Evolutionary conservation across 768 basidiomycete genomes (phyloP).

Genomic region (Chiua virens): DNA sequence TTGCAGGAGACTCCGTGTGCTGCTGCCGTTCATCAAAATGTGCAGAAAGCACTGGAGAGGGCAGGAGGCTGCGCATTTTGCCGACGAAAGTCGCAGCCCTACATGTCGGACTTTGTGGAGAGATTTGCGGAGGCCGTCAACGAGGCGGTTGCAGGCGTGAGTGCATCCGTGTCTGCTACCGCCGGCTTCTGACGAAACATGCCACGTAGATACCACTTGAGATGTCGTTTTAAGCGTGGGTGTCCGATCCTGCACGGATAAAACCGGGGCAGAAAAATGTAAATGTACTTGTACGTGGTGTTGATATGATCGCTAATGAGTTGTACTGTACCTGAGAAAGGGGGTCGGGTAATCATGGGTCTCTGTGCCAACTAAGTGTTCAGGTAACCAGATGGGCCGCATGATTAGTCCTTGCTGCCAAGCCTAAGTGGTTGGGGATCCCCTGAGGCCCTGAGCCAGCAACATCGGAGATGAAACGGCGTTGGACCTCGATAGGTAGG

Average conservation of each 20-base stretch:
- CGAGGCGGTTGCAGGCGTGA: conserved; percentile 18
- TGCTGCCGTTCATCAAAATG: conserved; percentile 13
- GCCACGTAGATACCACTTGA: conserved; percentile 18
- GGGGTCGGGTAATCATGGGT: too few relatives aligned
- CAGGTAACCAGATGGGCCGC: too few relatives aligned
- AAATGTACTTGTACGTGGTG: neutral
- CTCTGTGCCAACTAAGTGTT: too few relatives aligned
- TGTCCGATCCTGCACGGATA: neutral
- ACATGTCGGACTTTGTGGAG: conserved; percentile 23
- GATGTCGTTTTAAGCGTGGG: conserved; percentile 12
- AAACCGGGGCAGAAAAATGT: neutral
- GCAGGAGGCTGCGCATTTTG: conserved; percentile 22
- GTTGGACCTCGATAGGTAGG: too few relatives aligned
- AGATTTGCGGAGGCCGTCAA: conserved; percentile 25
- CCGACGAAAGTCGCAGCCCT: conserved; percentile 13
- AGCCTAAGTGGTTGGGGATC: too few relatives aligned
- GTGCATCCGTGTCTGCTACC: neutral
- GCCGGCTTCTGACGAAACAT: neutral
- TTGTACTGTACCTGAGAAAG: too few relatives aligned
- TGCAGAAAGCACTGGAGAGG: conserved; percentile 16
- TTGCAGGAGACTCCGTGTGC: conserved; percentile 27
- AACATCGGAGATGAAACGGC: too few relatives aligned
- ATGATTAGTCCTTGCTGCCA: too few relatives aligned
- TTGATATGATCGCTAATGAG: too few relatives aligned
- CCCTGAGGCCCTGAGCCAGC: too few relatives aligned